Evolutionary conservation across 1,139 yeast species (phyloP).

Genomic region (Candida pseudoviswanathii): DNA sequence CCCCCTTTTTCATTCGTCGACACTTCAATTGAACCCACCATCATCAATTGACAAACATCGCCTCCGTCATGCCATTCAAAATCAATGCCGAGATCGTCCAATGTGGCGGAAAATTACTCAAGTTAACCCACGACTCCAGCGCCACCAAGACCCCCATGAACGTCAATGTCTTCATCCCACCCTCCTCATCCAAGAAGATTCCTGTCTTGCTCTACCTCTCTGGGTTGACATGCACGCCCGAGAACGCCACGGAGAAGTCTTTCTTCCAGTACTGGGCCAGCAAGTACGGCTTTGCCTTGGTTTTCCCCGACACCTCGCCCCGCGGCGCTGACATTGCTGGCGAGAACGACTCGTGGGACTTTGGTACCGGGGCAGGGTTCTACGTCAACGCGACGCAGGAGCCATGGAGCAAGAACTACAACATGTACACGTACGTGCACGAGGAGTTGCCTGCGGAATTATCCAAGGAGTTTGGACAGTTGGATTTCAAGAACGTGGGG

Average conservation of each 20-base stretch:
- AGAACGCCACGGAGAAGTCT: conserved; percentile 94
- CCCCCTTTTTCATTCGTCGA: not conserved
- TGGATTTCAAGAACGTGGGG: conserved; percentile 63
- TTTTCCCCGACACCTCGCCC: conserved; percentile 97
- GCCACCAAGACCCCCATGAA: conserved; percentile 75
- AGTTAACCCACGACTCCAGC: conserved; percentile 71
- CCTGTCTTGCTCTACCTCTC: conserved; percentile 84
- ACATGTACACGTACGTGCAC: conserved; percentile 84
- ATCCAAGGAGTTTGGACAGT: conserved; percentile 44
- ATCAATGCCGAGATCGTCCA: conserved; percentile 60
- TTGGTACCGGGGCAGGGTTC: conserved; percentile 95
- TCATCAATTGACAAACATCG: not conserved
- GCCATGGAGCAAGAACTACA: conserved; percentile 73
- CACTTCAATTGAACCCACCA: not conserved
- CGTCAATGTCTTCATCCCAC: conserved; percentile 81
- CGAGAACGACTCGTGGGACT: conserved; percentile 83
- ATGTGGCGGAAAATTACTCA: conserved; percentile 76
- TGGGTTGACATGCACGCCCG: conserved; percentile 92
- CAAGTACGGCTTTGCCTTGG: conserved; percentile 80
- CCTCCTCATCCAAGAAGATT: conserved; percentile 48
- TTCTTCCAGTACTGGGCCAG: conserved; percentile 82
- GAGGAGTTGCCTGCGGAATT: conserved; percentile 65
- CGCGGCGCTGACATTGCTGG: conserved; percentile 86
- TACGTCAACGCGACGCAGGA: conserved; percentile 80
- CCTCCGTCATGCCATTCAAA: conserved; percentile 47